These are phyloP conservation scores for Boehmeria nivea DNA, from an alignment of 306 rosid genomes.

Conservation along the genomic window DNA sequence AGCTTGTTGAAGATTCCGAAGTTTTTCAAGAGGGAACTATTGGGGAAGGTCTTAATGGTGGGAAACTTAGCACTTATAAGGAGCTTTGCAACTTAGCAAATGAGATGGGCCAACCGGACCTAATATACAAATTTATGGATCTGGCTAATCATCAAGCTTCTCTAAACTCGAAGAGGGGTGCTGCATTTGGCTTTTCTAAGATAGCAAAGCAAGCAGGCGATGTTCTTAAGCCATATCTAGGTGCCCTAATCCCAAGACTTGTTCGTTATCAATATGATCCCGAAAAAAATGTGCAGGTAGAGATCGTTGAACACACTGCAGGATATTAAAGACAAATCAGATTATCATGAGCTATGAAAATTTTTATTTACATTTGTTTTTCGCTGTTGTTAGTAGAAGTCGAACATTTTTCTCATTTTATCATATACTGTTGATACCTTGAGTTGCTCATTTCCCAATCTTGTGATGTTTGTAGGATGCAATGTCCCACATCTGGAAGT, in stretches of 20 bases:
- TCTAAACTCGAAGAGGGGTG: conserved; percentile 86
- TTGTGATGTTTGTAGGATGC: conserved; percentile 65
- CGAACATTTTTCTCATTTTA: not conserved
- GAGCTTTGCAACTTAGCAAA: conserved; percentile 93
- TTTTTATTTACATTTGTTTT: not conserved
- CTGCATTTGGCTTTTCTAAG: conserved; percentile 97
- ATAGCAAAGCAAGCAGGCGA: conserved; percentile 96
- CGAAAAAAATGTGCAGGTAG: conserved; percentile 96
- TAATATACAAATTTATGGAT: conserved; percentile 96
- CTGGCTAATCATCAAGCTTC: conserved; percentile 93
- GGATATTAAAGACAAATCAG: too few species aligned
- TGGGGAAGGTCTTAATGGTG: conserved; percentile 72
- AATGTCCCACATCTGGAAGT: conserved; percentile 96
- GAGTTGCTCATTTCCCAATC: conserved; percentile 18
- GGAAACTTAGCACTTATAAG: conserved; percentile 89
- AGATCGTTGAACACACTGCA: too few species aligned
- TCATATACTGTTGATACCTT: conserved; percentile 1
- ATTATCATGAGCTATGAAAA: not conserved
- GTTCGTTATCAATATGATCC: conserved; percentile 98
- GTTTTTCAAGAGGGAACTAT: conserved; percentile 91
- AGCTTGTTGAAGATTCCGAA: conserved; percentile 93
- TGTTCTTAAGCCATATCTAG: conserved; percentile 80
- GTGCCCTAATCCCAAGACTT: conserved; percentile 79
- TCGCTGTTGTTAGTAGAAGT: not conserved
- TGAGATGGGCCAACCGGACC: conserved; percentile 99